phyloP scores from a whole-genome alignment of 176 grass and related monocot genomes.

The Avena atlantica region DNA sequence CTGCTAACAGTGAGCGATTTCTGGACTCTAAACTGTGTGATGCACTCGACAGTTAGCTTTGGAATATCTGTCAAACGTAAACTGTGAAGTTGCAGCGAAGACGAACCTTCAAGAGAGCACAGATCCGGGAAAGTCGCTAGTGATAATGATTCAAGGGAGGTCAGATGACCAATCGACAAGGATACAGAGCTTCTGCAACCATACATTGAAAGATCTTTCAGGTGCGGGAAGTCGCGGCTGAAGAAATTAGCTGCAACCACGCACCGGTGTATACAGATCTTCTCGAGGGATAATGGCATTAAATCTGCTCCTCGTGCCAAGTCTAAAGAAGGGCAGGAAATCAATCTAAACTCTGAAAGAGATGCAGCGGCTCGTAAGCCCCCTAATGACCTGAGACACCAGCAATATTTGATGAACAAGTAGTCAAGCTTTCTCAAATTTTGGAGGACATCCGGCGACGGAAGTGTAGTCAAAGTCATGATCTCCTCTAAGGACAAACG shows the following conservation, averaged over 20 bases:
- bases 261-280: rapidly evolving
- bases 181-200: neutral
- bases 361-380: neutral
- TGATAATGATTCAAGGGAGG: neutral
- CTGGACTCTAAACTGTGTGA: neutral
- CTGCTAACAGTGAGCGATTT: rapidly evolving
- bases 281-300: neutral
- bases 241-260: neutral
- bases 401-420: rapidly evolving
- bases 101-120: neutral
- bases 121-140: neutral
- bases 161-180: neutral
- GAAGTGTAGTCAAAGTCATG: neutral
- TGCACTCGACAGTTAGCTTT: neutral
- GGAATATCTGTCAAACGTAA: neutral
- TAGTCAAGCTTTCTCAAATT: neutral
- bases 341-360: neutral
- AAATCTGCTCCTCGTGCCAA: neutral
- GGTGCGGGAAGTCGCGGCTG: neutral
- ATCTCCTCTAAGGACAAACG: neutral
- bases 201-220: rapidly evolving
- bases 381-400: constrained; percentile 33
- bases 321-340: too few relatives aligned
- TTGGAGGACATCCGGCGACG: neutral
- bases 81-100: neutral